Evolutionary conservation across 257 asterid species (phyloP), one percentile per base, ranked within the genome.

Genomic region (Buddleja alternifolia): DNA sequence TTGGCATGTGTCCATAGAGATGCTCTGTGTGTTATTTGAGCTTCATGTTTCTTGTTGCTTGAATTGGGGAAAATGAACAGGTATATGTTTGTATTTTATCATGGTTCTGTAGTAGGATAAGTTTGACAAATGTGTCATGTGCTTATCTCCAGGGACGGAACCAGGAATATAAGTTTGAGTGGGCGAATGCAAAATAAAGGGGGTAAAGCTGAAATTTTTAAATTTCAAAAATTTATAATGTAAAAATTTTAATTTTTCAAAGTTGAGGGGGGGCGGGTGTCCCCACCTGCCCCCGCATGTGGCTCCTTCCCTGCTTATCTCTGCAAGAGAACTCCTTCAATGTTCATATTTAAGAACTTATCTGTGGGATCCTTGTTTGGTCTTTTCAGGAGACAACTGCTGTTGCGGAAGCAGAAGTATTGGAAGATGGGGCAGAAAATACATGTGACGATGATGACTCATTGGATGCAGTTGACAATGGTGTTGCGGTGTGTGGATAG

Each of bases 381-480:
- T 54, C 10, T 69, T 72, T 69, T 55, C 80, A 93, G 98, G 97
- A 90, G 72, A 63, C 82, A 12, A 41, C 23, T 23, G 25, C 79
- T 19, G 80, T 8, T 71, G 66, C 66, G 0, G 89, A 76, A 56
- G 81, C 74, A 12, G 70, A 56, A 63, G 75, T 48, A 41, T 71
- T 41, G 10, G 76, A 77, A 70, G 77, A 80, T 55, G 77, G 73
- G 74, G 50, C 70, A 65, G n/a, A 60, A 54, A 74, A 71, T 47
- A 54, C 79, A 42, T 77, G 67, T 42, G 81, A 56, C 53, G 90
- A 83, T 24, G 86, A 88, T 1, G 85, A 82, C 80, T 92, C 95
- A 39, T 65, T 93, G 75, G 86, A 80, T 63, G 97, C 97, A 7
- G 85, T 75, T 67, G 83, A 70, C 52, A 86, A 83, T 72, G 88